These are phyloP conservation scores for Aciculosporium take DNA, from an alignment of 2,329 filamentous ascomycete genomes.

Conservation along the genomic window DNA sequence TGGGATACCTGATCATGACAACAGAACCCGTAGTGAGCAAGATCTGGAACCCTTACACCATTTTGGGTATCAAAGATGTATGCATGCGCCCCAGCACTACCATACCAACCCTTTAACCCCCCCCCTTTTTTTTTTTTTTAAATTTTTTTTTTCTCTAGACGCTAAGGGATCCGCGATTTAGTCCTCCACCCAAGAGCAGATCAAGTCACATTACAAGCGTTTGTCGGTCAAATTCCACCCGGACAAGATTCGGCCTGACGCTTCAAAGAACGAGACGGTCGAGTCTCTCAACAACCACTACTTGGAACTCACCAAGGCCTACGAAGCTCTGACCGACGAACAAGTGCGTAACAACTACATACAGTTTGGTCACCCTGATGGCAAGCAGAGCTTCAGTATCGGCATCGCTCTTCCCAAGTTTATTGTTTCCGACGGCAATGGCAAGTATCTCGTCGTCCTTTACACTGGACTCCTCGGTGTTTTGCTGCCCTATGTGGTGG, in stretches of 20 bases:
- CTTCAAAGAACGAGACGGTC: constrained; percentile 74
- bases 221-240: constrained; percentile 81
- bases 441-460: constrained; percentile 84
- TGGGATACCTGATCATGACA: constrained; percentile 79
- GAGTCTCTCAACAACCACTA: constrained; percentile 77
- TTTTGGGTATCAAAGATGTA: constrained; percentile 72
- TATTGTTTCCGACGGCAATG: constrained; percentile 84
- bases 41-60: constrained; percentile 95
- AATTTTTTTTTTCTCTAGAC: constrained; percentile 15
- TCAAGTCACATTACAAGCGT: constrained; percentile 80
- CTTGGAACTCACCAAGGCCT: constrained; percentile 93
- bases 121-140: not conserved
- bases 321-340: constrained; percentile 94
- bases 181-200: constrained; percentile 75
- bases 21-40: constrained; percentile 59
- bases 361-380: constrained; percentile 90
- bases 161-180: constrained; percentile 18
- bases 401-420: constrained; percentile 90
- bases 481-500: constrained; percentile 80
- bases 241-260: constrained; percentile 77
- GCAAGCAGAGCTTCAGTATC: constrained; percentile 96
- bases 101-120: not conserved
- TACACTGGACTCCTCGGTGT: constrained; percentile 84
- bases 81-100: not conserved
- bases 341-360: constrained; percentile 95